Evolutionary conservation across 345 rosid species (phyloP), one percentile per base, ranked within the genome.

Genomic region (Lepidium africanum): DNA sequence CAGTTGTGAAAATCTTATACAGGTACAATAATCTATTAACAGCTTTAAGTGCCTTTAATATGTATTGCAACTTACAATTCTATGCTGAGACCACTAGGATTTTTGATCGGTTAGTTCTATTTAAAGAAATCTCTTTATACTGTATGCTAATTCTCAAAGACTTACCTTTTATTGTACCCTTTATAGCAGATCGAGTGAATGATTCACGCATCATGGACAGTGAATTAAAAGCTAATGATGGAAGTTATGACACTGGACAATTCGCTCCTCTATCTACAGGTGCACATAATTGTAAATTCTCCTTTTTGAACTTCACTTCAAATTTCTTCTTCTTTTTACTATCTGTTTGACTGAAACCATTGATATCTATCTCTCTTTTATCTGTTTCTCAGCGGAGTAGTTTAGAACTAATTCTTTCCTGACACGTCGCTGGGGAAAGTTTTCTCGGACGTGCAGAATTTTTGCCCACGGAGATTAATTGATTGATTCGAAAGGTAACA

Each of bases 381-480:
- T n/a, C 12, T 7, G 36, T 27, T 35, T 35, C 4, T 55, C 54
- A 15, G 12, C 54, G 48, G 61, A 65, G 67, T 65, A 73, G 77
- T 58, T 50, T 73, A 73, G 66, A 65, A 19, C 66, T 58, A 33
- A 49, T 49, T 38, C 10, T 56, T 40, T 15, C 39, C 53, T 13
- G 45, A 46, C n/a, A 37, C 51, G 50, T 45, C 7, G 13, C 62
- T 58, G 37, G 32, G 17, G 56, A 62, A 25, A 23, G 0, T 16
- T 38, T 63, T 30, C 11, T 48, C 32, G 49, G 71, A 55, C 45
- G 66, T 65, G 32, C 60, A 65, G 37, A 32, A 5, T 35, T 58
- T 58, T 58, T 65, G 13, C 10, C 42, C 6, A 9, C 6, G 19
- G 13, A 60, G 53, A 47, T 48, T 42, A 14, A 10, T 43, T 6